Conservation (phyloP, 75 land plant species). For the Cupressus sempervirens region DNA sequence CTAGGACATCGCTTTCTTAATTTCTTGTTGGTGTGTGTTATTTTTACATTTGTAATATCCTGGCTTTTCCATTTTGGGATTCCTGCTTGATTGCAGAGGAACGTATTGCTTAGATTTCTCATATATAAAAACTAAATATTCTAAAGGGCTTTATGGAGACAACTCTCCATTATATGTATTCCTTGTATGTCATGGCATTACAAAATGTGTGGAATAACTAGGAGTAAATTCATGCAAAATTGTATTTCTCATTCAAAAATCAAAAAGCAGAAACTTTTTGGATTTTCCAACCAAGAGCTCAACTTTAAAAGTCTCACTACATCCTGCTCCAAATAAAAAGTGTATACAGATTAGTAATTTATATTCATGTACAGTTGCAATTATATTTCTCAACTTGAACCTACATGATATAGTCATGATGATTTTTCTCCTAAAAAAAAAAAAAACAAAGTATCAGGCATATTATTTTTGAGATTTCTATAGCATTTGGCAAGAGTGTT, state of each 20-base stretch:
- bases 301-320: background rate
- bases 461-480: too few relatives aligned
- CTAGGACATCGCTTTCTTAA: constrained; percentile 19
- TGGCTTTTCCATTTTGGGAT: constrained; percentile 17
- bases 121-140: background rate
- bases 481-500: too few relatives aligned
- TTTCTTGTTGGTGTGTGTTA: constrained; percentile 20
- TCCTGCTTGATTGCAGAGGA: background rate
- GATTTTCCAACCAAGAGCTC: background rate
- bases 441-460: too few relatives aligned
- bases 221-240: background rate
- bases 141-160: background rate
- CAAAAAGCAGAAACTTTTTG: background rate
- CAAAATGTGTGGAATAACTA: background rate
- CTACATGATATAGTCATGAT: background rate
- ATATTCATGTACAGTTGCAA: background rate
- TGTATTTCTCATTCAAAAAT: background rate
- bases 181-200: background rate
- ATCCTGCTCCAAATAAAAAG: background rate
- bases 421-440: background rate
- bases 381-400: background rate
- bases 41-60: constrained; percentile 20
- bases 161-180: constrained; percentile 1
- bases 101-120: background rate
- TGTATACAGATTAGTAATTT: background rate